Conservation (phyloP, 495 filamentous ascomycete genomes). For the Podospora didyma region DNA sequence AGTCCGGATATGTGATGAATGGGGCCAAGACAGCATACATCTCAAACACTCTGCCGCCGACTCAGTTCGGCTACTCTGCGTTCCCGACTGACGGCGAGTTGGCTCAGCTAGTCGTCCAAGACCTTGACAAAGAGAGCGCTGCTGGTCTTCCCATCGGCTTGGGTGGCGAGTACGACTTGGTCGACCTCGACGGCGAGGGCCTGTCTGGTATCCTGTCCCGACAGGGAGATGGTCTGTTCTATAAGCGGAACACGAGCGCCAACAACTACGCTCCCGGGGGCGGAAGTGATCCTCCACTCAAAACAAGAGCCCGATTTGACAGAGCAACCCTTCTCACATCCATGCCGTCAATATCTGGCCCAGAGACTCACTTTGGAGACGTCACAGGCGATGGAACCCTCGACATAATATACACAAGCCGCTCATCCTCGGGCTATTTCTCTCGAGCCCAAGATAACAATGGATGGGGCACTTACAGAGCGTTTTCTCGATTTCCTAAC, state of each 20-base stretch:
- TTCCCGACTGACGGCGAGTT: neutral
- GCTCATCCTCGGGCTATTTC: no score
- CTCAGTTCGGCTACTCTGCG: constrained; percentile 13
- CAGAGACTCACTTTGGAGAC: no score
- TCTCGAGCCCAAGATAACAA: no score
- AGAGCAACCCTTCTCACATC: no score
- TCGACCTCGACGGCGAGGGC: constrained; percentile 34
- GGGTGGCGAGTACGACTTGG: constrained; percentile 6
- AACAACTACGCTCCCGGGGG: neutral
- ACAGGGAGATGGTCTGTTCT: neutral
- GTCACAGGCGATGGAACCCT: no score
- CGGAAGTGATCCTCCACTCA: neutral
- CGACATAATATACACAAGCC: no score
- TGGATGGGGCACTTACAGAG: neutral
- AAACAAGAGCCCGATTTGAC: no score
- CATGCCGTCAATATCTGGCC: no score
- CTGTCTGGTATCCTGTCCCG: constrained; percentile 13
- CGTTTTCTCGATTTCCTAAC: neutral
- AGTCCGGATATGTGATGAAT: no score
- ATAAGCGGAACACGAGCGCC: neutral
- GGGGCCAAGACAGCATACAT: neutral
- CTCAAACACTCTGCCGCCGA: neutral
- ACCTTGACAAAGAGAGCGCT: neutral
- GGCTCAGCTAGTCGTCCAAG: neutral
- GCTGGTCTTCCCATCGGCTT: neutral